Evolutionary conservation across 345 rosid species (phyloP), one percentile per base, ranked within the genome.

Genomic region (Gossypium raimondii): DNA sequence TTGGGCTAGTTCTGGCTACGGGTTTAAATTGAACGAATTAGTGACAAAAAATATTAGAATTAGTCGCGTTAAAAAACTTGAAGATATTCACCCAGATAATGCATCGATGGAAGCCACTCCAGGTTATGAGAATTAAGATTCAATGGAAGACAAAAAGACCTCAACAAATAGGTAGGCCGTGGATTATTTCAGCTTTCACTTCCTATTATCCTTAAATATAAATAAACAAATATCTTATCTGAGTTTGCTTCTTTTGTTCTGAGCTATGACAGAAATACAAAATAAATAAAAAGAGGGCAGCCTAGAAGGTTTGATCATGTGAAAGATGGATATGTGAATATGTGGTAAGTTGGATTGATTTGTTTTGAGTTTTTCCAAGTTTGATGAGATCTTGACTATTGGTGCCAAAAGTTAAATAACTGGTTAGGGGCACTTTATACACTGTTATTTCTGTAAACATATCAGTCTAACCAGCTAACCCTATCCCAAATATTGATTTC

Each of bases 1-100:
- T 75, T 71, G 84, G 67, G 66, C 67, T 50, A 3, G 3, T 0
- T 16, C 72, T 4, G 45, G 25, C 8, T 47, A 67, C 45, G 80
- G 86, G 18, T 73, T 52, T 74, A 43, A 3, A 1, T 47, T 78
- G 41, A 78, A 73, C 1, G 2, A 50, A n/a, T 2, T 10, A 14
- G 2, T 4, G 4, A 16, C 1, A 47, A 14, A 11, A 24, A 2
- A 38, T 12, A 3, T 7, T 34, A 13, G 18, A 27, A 63, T 53
- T 52, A 51, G 50, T 50, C 47, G 10, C 14, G 41, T 34, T 34
- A 67, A 67, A n/a, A 5, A 7, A 11, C 20, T 1, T 25, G 0
- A n/a, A 5, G 10, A 25, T 11, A 16, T 5, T 34, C 7, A 1
- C 41, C 41, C 41, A 34, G 41, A 34, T 34, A 47, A 45, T 67